A percentile compares a stretch with the other conserved stretches of the same genome.
Evolutionary conservation across 495 filamentous ascomycete genomes (phyloP).

Genomic region (Aspergillus conjunctus): DNA sequence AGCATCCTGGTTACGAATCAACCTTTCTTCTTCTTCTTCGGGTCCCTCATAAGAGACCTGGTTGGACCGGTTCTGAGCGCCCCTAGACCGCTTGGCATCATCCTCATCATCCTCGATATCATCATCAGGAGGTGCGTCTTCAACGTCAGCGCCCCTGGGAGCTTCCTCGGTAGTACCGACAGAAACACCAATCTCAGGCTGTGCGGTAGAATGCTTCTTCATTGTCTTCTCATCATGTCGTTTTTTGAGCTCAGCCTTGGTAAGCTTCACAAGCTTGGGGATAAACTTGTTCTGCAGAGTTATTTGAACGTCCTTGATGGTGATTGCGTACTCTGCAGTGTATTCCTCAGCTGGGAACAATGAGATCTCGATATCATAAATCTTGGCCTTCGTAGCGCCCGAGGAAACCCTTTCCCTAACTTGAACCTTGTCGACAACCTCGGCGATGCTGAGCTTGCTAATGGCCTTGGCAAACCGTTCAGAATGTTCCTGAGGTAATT

Average conservation of each 20-base stretch:
- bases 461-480: constrained; percentile 90
- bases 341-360: constrained; percentile 89
- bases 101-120: constrained; percentile 77
- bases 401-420: constrained; percentile 75
- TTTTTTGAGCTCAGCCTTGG: constrained; percentile 77
- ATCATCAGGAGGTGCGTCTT: constrained; percentile 68
- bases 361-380: constrained; percentile 76
- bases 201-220: constrained; percentile 61
- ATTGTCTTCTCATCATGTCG: constrained; percentile 66
- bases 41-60: constrained; percentile 86
- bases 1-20: constrained; percentile 53
- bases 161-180: constrained; percentile 68
- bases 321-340: constrained; percentile 79
- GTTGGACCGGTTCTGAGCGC: constrained; percentile 71
- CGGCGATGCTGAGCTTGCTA: constrained; percentile 81
- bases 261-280: constrained; percentile 63
- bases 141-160: constrained; percentile 51
- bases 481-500: constrained; percentile 66
- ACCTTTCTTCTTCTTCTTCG: constrained; percentile 85
- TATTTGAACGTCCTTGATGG: constrained; percentile 68
- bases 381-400: constrained; percentile 70
- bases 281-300: constrained; percentile 82
- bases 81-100: constrained; percentile 81
- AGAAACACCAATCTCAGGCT: constrained; percentile 80
- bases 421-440: constrained; percentile 80